A percentile compares a stretch with the other conserved stretches of the same genome.
Evolutionary conservation across 176 grass and related monocot species (phyloP).

Genomic region (Carex parvula): DNA sequence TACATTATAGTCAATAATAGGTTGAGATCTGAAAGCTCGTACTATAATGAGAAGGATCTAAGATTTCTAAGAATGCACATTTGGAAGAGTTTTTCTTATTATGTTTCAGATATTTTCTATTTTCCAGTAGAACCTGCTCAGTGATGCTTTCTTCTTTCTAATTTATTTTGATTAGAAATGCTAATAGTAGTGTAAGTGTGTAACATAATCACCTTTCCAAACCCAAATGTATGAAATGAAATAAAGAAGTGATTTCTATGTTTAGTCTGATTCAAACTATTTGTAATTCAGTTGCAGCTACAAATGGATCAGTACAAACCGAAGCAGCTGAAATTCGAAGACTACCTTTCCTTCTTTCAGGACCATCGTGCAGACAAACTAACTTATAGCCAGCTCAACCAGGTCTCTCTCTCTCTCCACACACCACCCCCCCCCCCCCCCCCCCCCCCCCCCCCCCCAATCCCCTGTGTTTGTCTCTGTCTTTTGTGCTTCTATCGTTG

Average conservation of each 20-base stretch:
- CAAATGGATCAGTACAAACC: background rate
- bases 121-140: background rate
- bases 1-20: background rate
- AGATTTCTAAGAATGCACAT: background rate
- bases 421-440: too few relatives aligned
- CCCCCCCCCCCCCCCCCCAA: too few relatives aligned
- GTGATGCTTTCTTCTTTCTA: background rate
- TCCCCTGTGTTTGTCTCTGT: background rate
- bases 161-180: background rate
- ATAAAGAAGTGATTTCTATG: slow-evolving; percentile 1
- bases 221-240: slow-evolving; percentile 1
- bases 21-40: background rate
- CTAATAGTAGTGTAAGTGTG: background rate
- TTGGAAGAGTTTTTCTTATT: background rate
- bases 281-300: background rate
- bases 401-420: background rate
- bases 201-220: background rate
- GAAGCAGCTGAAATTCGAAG: slow-evolving; percentile 10
- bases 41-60: background rate
- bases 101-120: background rate
- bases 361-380: background rate
- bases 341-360: slow-evolving; percentile 15
- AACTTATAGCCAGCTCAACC: background rate
- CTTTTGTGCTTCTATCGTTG: background rate
- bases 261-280: background rate